Conservation (phyloP, 2,329 filamentous ascomycete species). For the Bipolaris sorokiniana region DNA sequence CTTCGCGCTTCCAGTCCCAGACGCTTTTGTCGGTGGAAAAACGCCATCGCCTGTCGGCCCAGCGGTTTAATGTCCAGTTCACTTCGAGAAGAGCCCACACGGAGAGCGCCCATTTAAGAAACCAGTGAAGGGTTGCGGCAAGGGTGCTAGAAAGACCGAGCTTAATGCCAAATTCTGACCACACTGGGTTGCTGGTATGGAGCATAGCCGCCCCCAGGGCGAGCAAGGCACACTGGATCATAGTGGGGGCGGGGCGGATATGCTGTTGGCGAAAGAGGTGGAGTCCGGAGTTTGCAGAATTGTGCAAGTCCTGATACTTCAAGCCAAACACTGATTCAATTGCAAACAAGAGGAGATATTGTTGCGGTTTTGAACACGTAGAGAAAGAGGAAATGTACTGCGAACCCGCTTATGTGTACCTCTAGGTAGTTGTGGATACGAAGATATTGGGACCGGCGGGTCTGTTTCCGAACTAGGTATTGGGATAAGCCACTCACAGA, state of each 20-base stretch:
- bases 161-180: constrained; percentile 24
- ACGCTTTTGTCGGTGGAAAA: constrained; percentile 36
- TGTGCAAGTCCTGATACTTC: background rate
- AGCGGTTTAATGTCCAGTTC: constrained; percentile 38
- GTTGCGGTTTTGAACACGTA: background rate
- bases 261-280: constrained; percentile 8
- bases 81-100: constrained; percentile 31
- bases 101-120: constrained; percentile 37
- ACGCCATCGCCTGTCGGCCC: constrained; percentile 50
- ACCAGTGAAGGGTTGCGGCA: constrained; percentile 28
- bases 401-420: background rate
- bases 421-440: background rate
- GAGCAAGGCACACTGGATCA: constrained; percentile 31
- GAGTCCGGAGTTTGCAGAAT: constrained; percentile 4
- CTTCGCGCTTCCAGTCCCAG: constrained; percentile 43
- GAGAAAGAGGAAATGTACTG: background rate
- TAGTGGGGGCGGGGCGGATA: constrained; percentile 12
- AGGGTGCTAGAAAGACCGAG: constrained; percentile 34
- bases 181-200: constrained; percentile 26
- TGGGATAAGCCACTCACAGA: background rate
- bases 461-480: background rate
- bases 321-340: background rate
- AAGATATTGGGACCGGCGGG: background rate
- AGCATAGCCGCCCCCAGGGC: constrained; percentile 26
- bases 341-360: background rate